Evolutionary conservation across 2,329 filamentous ascomycete species (phyloP).

Genomic region (Rosellinia necatrix): DNA sequence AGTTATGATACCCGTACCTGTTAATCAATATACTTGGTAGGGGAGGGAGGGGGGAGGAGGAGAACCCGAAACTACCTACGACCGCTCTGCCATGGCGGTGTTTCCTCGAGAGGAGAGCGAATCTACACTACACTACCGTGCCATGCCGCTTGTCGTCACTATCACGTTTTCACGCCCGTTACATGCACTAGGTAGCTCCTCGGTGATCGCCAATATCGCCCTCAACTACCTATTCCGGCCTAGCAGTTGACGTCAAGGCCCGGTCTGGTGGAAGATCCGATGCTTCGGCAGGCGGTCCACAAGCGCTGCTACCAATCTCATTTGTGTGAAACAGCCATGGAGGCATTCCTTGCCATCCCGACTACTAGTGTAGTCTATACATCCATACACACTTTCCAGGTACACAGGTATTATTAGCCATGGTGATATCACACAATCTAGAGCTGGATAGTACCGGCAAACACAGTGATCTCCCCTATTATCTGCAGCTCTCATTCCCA

Average conservation of each 20-base stretch:
- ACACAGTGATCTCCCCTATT: no score
- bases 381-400: no score
- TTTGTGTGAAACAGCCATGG: slow-evolving; percentile 20
- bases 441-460: no score
- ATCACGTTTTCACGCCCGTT: slow-evolving; percentile 19
- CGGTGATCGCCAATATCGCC: slow-evolving; percentile 14
- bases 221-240: slow-evolving; percentile 22
- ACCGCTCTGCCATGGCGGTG: no score
- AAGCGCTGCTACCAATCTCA: not conserved
- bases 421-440: no score
- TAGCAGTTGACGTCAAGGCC: slow-evolving; percentile 26
- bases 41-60: not conserved
- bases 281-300: slow-evolving; percentile 16
- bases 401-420: no score
- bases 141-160: slow-evolving; percentile 19
- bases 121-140: slow-evolving; percentile 2
- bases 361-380: not conserved
- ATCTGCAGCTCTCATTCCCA: slow-evolving; percentile 22
- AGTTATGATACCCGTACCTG: no score
- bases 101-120: no score
- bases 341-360: not conserved
- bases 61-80: not conserved
- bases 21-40: no score
- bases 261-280: slow-evolving; percentile 18
- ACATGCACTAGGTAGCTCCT: not conserved